Evolutionary conservation across 129 eudicot species (phyloP).

Genomic region (Escallonia herrerae): DNA sequence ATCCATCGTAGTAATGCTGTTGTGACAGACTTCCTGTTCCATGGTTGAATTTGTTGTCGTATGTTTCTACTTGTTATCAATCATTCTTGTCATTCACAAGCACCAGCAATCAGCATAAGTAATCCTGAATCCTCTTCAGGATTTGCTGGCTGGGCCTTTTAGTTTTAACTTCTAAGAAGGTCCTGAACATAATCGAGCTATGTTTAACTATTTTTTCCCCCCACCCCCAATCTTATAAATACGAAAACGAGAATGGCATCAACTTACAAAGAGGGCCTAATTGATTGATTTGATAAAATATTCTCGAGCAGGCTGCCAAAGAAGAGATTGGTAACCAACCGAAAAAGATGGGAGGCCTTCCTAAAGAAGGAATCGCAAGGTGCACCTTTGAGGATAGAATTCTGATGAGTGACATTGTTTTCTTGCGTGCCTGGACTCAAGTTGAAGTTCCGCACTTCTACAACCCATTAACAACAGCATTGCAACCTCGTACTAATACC

Average conservation of each 20-base stretch:
- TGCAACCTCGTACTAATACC: conserved; percentile 76
- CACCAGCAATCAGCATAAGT: neutral
- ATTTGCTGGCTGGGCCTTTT: neutral
- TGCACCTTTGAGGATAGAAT: conserved; percentile 98
- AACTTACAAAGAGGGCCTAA: neutral
- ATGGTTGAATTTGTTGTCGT: too few relatives aligned
- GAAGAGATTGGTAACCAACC: conserved; percentile 70
- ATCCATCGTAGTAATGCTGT: neutral
- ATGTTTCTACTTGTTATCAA: neutral
- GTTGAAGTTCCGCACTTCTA: conserved; percentile 83
- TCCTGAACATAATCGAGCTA: neutral
- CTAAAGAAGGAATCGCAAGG: conserved; percentile 84
- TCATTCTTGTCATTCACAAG: neutral
- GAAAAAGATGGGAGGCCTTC: conserved; percentile 46
- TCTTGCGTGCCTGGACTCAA: conserved; percentile 86
- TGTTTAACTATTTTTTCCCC: neutral
- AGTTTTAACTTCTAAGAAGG: neutral
- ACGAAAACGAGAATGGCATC: too few relatives aligned
- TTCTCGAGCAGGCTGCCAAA: conserved; percentile 63
- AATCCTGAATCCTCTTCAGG: neutral
- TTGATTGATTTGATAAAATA: neutral
- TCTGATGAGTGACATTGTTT: conserved; percentile 90
- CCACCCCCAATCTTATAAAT: too few relatives aligned
- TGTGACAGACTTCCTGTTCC: too few relatives aligned
- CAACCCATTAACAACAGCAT: conserved; percentile 90